phyloP scores from a whole-genome alignment of 345 rosid genomes.

The Eucalyptus marginata region DNA sequence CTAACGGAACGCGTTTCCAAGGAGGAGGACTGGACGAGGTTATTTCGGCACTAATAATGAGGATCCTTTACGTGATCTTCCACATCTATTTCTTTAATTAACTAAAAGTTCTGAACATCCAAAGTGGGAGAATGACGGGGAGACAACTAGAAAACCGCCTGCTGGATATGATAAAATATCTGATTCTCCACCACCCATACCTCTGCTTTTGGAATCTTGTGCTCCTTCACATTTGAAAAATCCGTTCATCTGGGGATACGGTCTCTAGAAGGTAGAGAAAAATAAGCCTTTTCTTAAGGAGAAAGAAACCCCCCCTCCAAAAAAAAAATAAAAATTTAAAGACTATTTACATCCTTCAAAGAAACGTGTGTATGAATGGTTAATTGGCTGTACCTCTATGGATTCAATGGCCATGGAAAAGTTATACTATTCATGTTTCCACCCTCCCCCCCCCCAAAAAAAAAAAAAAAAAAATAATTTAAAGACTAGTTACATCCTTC shows the following conservation, averaged over 20 bases:
- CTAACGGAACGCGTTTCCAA: background rate
- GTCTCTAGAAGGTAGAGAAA: background rate
- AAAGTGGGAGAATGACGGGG: background rate
- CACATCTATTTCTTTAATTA: background rate
- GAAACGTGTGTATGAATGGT: background rate
- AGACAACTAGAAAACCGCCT: background rate
- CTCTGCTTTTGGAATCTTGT: background rate
- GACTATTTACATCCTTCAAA: background rate
- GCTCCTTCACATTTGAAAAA: background rate
- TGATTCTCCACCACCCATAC: background rate
- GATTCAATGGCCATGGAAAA: background rate
- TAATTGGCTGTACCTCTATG: background rate
- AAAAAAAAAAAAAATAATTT: background rate
- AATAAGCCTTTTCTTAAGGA: background rate
- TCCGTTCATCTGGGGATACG: background rate
- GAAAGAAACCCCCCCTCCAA: background rate
- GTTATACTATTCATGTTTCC: background rate
- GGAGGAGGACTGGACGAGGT: background rate
- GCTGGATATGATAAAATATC: background rate
- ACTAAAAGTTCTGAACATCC: background rate
- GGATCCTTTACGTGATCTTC: background rate
- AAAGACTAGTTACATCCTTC: background rate
- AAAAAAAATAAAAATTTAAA: background rate
- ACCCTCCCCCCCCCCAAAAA: no score
- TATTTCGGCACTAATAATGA: background rate